These are phyloP conservation scores for Pseudoneurospora amorphoporcata DNA, from an alignment of 495 filamentous ascomycete species.

Conservation along the genomic window DNA sequence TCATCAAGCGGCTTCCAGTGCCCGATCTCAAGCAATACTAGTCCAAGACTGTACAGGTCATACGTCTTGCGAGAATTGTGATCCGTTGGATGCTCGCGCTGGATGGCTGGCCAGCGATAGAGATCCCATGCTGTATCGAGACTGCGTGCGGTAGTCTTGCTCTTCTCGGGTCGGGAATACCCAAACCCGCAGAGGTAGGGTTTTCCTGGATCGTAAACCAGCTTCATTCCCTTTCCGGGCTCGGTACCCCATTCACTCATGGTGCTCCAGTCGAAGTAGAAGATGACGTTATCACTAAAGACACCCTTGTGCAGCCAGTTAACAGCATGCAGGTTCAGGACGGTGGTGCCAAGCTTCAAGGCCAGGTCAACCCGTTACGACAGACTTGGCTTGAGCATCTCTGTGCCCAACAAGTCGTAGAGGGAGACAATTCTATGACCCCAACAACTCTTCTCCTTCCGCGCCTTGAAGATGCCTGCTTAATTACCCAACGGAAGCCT, in stretches of 20 bases:
- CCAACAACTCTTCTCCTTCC: slow-evolving; percentile 6
- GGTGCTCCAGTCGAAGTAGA: no score
- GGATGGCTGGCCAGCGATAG: slow-evolving; percentile 23
- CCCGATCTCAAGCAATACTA: slow-evolving; percentile 41
- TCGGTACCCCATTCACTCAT: no score
- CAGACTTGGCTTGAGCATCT: slow-evolving; percentile 2
- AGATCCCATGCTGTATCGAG: slow-evolving; percentile 20
- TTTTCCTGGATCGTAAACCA: no score
- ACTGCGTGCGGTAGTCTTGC: slow-evolving; percentile 16
- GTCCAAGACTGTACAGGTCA: slow-evolving; percentile 41
- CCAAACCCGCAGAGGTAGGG: no score
- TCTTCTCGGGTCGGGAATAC: slow-evolving; percentile 20
- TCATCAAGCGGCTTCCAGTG: slow-evolving; percentile 38
- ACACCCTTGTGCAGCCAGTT: slow-evolving; percentile 53
- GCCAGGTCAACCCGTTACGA: slow-evolving; percentile 16
- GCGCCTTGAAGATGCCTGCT: slow-evolving; percentile 21
- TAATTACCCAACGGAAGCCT: no score
- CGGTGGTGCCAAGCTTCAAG: slow-evolving; percentile 10
- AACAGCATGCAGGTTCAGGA: slow-evolving; percentile 37
- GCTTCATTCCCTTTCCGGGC: no score
- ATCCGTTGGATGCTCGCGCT: slow-evolving; percentile 17
- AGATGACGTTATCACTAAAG: no score
- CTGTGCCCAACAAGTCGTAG: slow-evolving; percentile 10
- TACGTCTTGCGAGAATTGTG: slow-evolving; percentile 33
- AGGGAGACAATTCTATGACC: slow-evolving; percentile 11